Evolutionary conservation across 768 basidiomycete genomes (phyloP).

Genomic region (Russula sp.): DNA sequence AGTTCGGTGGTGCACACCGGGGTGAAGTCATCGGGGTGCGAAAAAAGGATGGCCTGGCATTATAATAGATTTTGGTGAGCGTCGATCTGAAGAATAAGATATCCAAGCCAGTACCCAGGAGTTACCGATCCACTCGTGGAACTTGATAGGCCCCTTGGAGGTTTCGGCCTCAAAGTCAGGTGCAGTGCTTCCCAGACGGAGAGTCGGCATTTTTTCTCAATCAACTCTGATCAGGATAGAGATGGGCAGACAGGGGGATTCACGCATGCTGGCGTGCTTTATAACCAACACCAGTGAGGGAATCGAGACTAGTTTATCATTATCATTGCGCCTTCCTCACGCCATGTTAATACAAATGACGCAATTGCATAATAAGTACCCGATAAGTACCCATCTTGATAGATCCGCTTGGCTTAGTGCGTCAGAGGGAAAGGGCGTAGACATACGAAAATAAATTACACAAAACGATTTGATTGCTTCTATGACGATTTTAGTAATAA

Average conservation of each 20-base stretch:
- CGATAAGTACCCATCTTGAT: not conserved
- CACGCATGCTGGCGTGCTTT: not conserved
- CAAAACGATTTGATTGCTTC: not conserved
- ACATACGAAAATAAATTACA: not conserved
- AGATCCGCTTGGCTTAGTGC: not conserved
- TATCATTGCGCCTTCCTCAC: conserved; percentile 66
- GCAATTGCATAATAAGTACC: conserved; percentile 8
- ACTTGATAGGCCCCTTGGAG: conserved; percentile 80
- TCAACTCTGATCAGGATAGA: not conserved
- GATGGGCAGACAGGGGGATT: not conserved
- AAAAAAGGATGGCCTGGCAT: conserved; percentile 81
- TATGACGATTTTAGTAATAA: conserved; percentile 61
- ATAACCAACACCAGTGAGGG: not conserved
- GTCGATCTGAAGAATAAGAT: not conserved
- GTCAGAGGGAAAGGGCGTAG: not conserved
- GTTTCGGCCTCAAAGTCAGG: conserved; percentile 93
- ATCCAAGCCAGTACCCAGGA: conserved; percentile 59
- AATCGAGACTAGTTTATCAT: not conserved
- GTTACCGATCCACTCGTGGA: conserved; percentile 89
- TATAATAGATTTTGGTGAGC: not conserved
- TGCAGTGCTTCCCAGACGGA: conserved; percentile 83
- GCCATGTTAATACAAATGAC: conserved; percentile 31
- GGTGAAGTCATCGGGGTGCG: conserved; percentile 92
- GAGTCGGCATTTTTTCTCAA: conserved; percentile 39
- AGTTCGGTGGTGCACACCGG: conserved; percentile 97